These are phyloP conservation scores for Ceratobasidium sp. DNA, from an alignment of 1,284 basidiomycete species.

Conservation along the genomic window DNA sequence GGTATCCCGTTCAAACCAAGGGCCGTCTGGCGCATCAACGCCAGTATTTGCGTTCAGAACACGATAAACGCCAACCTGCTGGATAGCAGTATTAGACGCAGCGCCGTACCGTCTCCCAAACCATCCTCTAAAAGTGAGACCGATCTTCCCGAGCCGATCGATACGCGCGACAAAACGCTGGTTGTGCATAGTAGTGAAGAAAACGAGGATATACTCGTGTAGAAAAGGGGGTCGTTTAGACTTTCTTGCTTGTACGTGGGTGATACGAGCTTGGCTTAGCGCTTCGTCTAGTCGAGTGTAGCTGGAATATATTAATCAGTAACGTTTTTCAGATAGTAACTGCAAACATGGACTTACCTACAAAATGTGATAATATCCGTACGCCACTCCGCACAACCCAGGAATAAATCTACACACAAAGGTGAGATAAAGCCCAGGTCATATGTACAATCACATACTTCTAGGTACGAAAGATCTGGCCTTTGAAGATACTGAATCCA, in stretches of 20 bases:
- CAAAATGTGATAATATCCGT: conserved; percentile 30
- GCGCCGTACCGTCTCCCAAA: background rate
- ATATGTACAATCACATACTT: background rate
- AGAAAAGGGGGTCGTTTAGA: conserved; percentile 20
- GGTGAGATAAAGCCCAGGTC: too few species aligned
- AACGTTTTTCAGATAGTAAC: background rate
- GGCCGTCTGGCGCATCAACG: background rate
- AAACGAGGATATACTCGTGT: conserved; percentile 30
- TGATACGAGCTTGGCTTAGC: conserved; percentile 11
- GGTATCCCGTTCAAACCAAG: background rate
- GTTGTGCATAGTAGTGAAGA: conserved; percentile 3
- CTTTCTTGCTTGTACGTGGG: conserved; percentile 27
- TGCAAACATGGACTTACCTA: background rate
- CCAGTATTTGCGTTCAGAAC: conserved; percentile 3
- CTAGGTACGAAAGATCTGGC: background rate
- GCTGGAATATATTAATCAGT: background rate
- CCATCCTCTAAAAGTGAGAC: background rate
- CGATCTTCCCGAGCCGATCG: conserved; percentile 29
- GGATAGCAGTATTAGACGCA: conserved; percentile 9
- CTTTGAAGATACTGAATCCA: background rate
- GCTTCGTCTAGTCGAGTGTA: background rate
- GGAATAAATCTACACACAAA: background rate
- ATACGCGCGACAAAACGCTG: conserved; percentile 21
- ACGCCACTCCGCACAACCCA: background rate
- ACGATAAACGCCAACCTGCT: conserved; percentile 11